phyloP scores from a whole-genome alignment of 331 rosid genomes.

The Ulmus americana region DNA sequence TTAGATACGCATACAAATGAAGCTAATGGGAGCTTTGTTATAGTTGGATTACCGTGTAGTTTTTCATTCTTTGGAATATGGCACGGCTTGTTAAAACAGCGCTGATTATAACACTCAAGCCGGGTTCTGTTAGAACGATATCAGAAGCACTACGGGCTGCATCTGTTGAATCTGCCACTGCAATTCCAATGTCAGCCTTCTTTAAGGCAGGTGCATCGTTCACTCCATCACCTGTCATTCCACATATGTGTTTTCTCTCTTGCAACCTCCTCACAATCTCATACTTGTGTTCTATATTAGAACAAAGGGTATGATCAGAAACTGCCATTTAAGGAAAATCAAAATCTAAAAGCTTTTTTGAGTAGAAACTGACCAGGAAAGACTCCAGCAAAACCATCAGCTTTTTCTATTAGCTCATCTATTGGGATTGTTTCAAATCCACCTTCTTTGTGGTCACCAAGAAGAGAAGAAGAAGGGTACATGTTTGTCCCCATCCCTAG shows the following conservation, averaged over 20 bases:
- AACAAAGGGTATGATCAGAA: conserved; percentile 13
- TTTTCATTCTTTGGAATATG: conserved; percentile 72
- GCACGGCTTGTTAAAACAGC: conserved; percentile 76
- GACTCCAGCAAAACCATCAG: conserved; percentile 62
- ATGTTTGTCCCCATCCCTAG: conserved; percentile 79
- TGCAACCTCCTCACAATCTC: conserved; percentile 72
- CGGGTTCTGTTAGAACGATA: conserved; percentile 76
- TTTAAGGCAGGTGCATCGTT: conserved; percentile 74
- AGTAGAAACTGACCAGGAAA: conserved; percentile 52
- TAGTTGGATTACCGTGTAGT: conserved; percentile 50
- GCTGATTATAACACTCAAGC: conserved; percentile 73
- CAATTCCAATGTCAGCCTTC: conserved; percentile 53
- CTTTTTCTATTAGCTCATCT: conserved; percentile 41
- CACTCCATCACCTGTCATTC: conserved; percentile 85
- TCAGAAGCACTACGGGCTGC: conserved; percentile 77
- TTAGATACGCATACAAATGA: conserved; percentile 3
- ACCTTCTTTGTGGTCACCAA: conserved; percentile 45
- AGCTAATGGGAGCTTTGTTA: background rate
- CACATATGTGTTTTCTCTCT: conserved; percentile 63
- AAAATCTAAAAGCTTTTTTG: background rate
- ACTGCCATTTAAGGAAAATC: background rate
- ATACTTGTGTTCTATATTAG: conserved; percentile 56
- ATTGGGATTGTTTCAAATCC: conserved; percentile 33
- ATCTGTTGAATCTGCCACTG: conserved; percentile 72
- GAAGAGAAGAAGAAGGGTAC: conserved; percentile 77